Percentiles rank a stretch among this genome's conserved stretches.
phyloP scores from a whole-genome alignment of 345 rosid species.

The Atalantia buxifolia region DNA sequence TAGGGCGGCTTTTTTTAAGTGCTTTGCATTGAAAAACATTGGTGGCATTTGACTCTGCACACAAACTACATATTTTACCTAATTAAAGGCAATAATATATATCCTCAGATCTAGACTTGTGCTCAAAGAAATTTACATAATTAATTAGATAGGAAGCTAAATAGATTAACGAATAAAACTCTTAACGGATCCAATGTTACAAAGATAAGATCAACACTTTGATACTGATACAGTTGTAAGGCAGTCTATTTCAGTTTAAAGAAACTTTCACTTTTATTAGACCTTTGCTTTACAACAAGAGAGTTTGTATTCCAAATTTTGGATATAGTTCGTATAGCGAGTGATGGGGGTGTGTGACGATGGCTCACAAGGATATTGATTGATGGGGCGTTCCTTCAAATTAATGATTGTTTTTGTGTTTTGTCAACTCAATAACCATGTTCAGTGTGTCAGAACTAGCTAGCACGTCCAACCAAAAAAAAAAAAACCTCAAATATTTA shows the following conservation, averaged over 20 bases:
- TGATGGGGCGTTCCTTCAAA: background rate
- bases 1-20: slow-evolving; percentile 18
- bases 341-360: background rate
- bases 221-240: background rate
- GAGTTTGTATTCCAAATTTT: background rate
- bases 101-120: no score
- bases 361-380: background rate
- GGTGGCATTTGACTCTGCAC: slow-evolving; percentile 20
- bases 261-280: background rate
- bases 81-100: background rate
- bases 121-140: no score
- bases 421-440: background rate
- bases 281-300: background rate
- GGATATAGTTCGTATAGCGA: background rate
- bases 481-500: no score
- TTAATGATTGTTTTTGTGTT: background rate
- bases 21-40: slow-evolving; percentile 15
- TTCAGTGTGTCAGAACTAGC: background rate
- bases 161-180: background rate
- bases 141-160: background rate
- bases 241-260: background rate
- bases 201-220: background rate
- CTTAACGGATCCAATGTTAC: background rate
- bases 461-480: no score
- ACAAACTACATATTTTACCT: background rate